Evolutionary conservation across 768 basidiomycete genomes (phyloP).

Genomic region (Phylloporus scabripes): DNA sequence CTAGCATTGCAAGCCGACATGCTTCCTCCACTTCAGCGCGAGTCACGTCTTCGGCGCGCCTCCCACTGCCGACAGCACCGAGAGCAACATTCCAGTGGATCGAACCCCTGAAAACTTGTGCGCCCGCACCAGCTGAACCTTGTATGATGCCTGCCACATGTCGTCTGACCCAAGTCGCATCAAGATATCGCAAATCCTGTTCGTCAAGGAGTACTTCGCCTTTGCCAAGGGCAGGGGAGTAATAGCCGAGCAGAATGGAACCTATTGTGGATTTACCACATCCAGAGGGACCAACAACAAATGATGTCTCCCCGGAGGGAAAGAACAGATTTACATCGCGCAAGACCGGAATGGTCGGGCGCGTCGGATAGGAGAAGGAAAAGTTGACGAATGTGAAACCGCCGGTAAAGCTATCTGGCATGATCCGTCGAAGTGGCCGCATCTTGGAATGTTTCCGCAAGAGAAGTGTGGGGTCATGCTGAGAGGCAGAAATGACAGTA

Average conservation of each 20-base stretch:
- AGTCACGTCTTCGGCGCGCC: constrained; percentile 46
- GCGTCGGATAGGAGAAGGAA: constrained; percentile 69
- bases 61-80: constrained; percentile 49
- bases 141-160: constrained; percentile 78
- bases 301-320: constrained; percentile 67
- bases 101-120: constrained; percentile 62
- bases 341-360: constrained; percentile 57
- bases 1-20: constrained; percentile 77
- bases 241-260: constrained; percentile 64
- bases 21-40: constrained; percentile 73
- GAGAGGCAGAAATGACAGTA: constrained; percentile 24
- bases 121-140: constrained; percentile 47
- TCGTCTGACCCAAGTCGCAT: constrained; percentile 57
- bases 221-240: constrained; percentile 44
- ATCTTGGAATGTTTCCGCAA: constrained; percentile 11
- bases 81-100: constrained; percentile 87
- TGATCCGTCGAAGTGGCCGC: constrained; percentile 53
- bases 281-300: constrained; percentile 75
- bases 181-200: constrained; percentile 69
- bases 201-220: constrained; percentile 79
- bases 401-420: constrained; percentile 58
- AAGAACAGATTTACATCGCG: constrained; percentile 59
- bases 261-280: constrained; percentile 74
- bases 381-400: constrained; percentile 61
- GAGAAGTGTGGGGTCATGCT: constrained; percentile 31